phyloP scores from a whole-genome alignment of 2,329 filamentous ascomycete genomes.

The Chalaropsis ovoidea region DNA sequence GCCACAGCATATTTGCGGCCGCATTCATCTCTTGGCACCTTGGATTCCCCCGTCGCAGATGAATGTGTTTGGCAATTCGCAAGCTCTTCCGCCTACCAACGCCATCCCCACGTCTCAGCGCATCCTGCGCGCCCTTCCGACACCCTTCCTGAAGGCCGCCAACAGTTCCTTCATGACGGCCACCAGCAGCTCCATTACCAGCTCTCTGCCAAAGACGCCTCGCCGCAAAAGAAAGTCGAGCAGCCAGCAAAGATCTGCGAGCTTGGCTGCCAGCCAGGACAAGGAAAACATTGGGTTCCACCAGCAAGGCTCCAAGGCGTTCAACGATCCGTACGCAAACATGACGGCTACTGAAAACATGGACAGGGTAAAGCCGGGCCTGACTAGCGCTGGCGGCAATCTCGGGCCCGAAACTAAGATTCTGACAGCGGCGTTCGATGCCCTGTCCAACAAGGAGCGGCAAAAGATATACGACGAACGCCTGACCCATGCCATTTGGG shows the following conservation, averaged over 20 bases:
- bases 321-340: slow-evolving; percentile 27
- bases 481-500: slow-evolving; percentile 89
- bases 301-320: slow-evolving; percentile 10
- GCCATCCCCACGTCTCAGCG: slow-evolving; percentile 85
- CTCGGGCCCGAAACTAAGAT: slow-evolving; percentile 29
- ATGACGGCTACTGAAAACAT: slow-evolving; percentile 38
- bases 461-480: slow-evolving; percentile 70
- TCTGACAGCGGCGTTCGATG: slow-evolving; percentile 47
- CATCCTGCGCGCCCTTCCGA: slow-evolving; percentile 79
- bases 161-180: slow-evolving; percentile 93
- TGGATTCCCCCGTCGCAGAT: slow-evolving; percentile 97
- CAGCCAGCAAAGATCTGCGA: slow-evolving; percentile 29
- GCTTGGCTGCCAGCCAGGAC: slow-evolving; percentile 33
- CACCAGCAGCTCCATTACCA: slow-evolving; percentile 76
- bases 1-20: slow-evolving; percentile 88
- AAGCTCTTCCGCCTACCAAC: slow-evolving; percentile 66
- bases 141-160: slow-evolving; percentile 81
- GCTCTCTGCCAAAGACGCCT: slow-evolving; percentile 59
- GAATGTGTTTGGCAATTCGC: slow-evolving; percentile 63
- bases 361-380: slow-evolving; percentile 38
- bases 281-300: slow-evolving; percentile 40
- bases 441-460: slow-evolving; percentile 59
- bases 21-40: slow-evolving; percentile 85
- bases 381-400: slow-evolving; percentile 27
- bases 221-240: slow-evolving; percentile 41